phyloP scores from a whole-genome alignment of 345 rosid genomes.

The Eucalyptus marginata region DNA sequence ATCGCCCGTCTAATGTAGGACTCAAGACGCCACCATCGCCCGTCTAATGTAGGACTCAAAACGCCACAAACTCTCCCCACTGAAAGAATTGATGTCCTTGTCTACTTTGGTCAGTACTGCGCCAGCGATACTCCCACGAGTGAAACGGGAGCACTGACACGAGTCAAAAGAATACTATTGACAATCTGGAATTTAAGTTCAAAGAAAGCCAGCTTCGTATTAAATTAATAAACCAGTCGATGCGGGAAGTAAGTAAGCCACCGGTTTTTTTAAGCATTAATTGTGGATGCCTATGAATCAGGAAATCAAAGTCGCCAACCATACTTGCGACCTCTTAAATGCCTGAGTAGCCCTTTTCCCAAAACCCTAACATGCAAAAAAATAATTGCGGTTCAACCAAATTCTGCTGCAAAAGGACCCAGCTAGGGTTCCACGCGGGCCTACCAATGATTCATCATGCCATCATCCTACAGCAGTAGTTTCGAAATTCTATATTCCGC shows the following conservation, averaged over 20 bases:
- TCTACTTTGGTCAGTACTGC: neutral
- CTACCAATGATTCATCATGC: neutral
- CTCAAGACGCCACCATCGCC: no score
- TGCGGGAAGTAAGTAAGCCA: neutral
- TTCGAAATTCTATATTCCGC: neutral
- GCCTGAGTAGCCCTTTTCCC: neutral
- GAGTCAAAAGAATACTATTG: neutral
- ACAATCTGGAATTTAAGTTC: neutral
- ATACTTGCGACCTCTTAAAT: neutral
- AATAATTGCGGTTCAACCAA: neutral
- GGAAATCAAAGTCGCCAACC: neutral
- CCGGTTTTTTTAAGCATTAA: neutral
- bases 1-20: neutral
- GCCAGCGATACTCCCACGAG: neutral
- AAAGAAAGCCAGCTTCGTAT: neutral
- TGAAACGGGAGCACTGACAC: neutral
- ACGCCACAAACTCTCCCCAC: neutral
- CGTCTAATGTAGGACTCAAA: neutral
- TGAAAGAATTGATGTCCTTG: rapidly evolving
- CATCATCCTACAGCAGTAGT: neutral
- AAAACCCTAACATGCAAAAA: neutral
- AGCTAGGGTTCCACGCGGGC: neutral
- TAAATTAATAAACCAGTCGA: neutral
- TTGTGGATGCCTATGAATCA: neutral
- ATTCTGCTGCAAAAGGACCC: neutral